phyloP scores from a whole-genome alignment of 805 yeast species.

The Saccharomycopsis capsularis region DNA sequence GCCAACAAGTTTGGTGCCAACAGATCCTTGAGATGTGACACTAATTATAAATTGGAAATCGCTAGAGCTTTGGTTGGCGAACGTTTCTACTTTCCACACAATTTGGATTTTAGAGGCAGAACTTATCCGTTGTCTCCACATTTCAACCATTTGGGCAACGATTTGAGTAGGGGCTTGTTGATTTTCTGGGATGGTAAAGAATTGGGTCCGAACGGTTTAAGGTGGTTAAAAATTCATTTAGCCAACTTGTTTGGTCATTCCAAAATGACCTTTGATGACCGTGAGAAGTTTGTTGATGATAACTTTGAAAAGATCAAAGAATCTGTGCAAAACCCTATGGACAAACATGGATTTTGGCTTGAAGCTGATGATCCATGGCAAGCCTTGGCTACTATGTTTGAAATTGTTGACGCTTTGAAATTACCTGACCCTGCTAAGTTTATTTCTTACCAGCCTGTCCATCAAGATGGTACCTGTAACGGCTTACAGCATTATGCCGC shows the following conservation, averaged over 20 bases:
- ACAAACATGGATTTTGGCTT: constrained; percentile 57
- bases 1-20: constrained; percentile 56
- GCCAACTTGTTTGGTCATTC: constrained; percentile 72
- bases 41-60: constrained; percentile 88
- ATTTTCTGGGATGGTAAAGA: constrained; percentile 71
- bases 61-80: constrained; percentile 89
- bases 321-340: constrained; percentile 58
- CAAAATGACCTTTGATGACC: constrained; percentile 59
- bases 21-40: constrained; percentile 87
- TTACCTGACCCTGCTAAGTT: constrained; percentile 58
- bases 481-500: constrained; percentile 87
- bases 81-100: constrained; percentile 71
- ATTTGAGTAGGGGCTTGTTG: constrained; percentile 64
- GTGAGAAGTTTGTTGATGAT: constrained; percentile 52
- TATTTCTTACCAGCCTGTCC: constrained; percentile 69
- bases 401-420: constrained; percentile 53
- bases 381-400: constrained; percentile 63
- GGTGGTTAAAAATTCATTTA: constrained; percentile 71
- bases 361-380: constrained; percentile 83
- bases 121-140: constrained; percentile 79
- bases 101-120: constrained; percentile 76
- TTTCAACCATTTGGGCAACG: constrained; percentile 76
- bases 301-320: constrained; percentile 48
- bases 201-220: constrained; percentile 56
- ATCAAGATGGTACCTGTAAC: constrained; percentile 84